Evolutionary conservation across 2,329 filamentous ascomycete genomes (phyloP).

Genomic region (Cordyceps militaris): DNA sequence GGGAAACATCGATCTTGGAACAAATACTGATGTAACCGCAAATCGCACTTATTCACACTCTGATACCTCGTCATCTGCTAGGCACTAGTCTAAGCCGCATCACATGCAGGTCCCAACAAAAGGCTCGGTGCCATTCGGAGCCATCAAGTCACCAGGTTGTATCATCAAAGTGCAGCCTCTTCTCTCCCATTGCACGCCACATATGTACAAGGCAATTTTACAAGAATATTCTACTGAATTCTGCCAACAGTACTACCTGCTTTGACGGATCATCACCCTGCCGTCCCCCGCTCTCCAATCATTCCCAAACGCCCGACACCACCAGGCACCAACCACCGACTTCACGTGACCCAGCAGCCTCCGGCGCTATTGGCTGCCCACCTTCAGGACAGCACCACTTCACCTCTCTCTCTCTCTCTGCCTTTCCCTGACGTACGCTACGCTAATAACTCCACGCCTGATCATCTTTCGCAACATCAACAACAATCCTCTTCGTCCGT

Average conservation of each 20-base stretch:
- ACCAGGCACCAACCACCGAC: not conserved
- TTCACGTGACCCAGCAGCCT: not conserved
- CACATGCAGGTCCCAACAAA: constrained; percentile 9
- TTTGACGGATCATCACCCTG: no score
- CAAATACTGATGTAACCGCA: no score
- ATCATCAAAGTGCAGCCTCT: not conserved
- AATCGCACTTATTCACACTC: not conserved
- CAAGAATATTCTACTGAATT: not conserved
- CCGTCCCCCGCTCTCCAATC: not conserved
- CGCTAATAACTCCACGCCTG: constrained; percentile 3
- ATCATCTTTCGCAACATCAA: constrained; percentile 3
- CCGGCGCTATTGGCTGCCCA: not conserved
- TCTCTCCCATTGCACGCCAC: not conserved
- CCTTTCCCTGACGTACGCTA: constrained; percentile 26
- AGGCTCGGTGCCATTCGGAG: not conserved
- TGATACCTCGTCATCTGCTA: not conserved
- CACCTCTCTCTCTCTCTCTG: constrained; percentile 16
- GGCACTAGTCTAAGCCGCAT: constrained; percentile 1
- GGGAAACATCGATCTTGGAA: not conserved
- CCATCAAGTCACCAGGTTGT: not conserved
- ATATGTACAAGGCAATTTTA: not conserved
- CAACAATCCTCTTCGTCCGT: not conserved
- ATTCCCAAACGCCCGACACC: not conserved
- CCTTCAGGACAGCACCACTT: not conserved
- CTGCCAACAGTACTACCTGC: not conserved